Percentiles rank a stretch among this genome's conserved stretches.
Conservation (phyloP, 345 rosid species). For the Citrus glauca region DNA sequence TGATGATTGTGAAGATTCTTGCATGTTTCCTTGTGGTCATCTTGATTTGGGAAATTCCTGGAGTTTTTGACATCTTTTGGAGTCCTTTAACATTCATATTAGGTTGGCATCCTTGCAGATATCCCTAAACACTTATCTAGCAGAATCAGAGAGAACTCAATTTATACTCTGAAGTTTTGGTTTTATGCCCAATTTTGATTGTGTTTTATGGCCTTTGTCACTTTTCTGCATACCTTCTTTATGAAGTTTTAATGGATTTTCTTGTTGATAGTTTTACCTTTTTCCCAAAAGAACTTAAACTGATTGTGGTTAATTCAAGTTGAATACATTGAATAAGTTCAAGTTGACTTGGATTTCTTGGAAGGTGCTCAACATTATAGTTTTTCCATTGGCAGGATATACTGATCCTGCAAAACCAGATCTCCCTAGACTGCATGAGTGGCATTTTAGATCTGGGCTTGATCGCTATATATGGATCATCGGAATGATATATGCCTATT, state of each 20-base stretch:
- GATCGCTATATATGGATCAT: constrained; percentile 96
- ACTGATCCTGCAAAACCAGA: constrained; percentile 89
- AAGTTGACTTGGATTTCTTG: neutral
- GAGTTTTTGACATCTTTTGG: constrained; percentile 77
- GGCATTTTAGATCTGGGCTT: constrained; percentile 99
- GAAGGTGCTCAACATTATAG: constrained; percentile 3
- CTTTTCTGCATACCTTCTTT: neutral
- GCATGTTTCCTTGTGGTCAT: constrained; percentile 83
- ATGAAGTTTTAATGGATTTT: neutral
- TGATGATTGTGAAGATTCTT: constrained; percentile 78
- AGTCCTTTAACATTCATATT: constrained; percentile 68
- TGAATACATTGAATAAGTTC: neutral
- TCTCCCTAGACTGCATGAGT: constrained; percentile 77
- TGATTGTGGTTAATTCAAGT: neutral
- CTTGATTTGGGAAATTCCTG: constrained; percentile 92
- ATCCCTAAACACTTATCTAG: neutral
- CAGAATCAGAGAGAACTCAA: neutral
- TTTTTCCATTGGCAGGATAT: constrained; percentile 50
- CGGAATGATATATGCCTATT: constrained; percentile 95
- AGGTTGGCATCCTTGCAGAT: constrained; percentile 39
- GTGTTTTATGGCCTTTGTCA: neutral
- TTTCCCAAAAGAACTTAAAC: neutral
- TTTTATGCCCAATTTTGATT: neutral
- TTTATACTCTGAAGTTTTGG: neutral
- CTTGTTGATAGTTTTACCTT: neutral